These are phyloP conservation scores for Camellia japonica DNA, from an alignment of 148 eudicot genomes.

Conservation along the genomic window DNA sequence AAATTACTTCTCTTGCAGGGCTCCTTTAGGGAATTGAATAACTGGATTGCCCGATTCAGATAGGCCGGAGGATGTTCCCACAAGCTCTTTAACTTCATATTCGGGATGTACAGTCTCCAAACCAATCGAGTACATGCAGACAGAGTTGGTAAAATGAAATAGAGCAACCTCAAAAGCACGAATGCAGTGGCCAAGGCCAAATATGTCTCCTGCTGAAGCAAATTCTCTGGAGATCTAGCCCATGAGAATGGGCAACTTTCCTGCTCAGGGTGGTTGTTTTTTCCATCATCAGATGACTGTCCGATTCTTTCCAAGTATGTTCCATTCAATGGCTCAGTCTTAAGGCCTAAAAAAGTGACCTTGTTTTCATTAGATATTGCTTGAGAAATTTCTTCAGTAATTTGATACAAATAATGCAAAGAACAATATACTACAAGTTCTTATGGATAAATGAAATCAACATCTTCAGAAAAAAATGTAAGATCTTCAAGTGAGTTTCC, in stretches of 20 bases:
- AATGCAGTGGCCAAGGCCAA: slow-evolving; percentile 75
- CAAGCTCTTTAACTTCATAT: slow-evolving; percentile 48
- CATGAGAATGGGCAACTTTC: slow-evolving; percentile 90
- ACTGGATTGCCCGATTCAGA: slow-evolving; percentile 54
- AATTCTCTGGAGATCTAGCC: slow-evolving; percentile 84
- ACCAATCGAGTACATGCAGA: slow-evolving; percentile 35
- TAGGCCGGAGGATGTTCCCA: slow-evolving; percentile 72
- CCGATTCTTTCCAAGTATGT: slow-evolving; percentile 40
- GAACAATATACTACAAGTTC: neutral
- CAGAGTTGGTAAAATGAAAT: slow-evolving; percentile 46
- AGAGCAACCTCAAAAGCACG: slow-evolving; percentile 61
- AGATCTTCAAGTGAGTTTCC: too few species aligned
- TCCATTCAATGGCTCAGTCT: slow-evolving; percentile 36
- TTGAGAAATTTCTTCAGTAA: neutral
- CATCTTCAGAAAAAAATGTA: too few species aligned
- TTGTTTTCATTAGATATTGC: neutral
- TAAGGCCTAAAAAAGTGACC: slow-evolving; percentile 42
- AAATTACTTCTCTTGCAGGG: slow-evolving; percentile 77
- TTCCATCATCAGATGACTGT: slow-evolving; percentile 34
- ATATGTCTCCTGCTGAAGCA: slow-evolving; percentile 76
- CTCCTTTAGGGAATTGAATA: slow-evolving; percentile 50
- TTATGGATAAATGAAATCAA: too few species aligned
- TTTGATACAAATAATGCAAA: neutral
- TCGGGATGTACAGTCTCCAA: slow-evolving; percentile 53
- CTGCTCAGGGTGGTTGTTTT: slow-evolving; percentile 22